Evolutionary conservation across 2,329 filamentous ascomycete genomes (phyloP).

Genomic region (Xylaria sp.): DNA sequence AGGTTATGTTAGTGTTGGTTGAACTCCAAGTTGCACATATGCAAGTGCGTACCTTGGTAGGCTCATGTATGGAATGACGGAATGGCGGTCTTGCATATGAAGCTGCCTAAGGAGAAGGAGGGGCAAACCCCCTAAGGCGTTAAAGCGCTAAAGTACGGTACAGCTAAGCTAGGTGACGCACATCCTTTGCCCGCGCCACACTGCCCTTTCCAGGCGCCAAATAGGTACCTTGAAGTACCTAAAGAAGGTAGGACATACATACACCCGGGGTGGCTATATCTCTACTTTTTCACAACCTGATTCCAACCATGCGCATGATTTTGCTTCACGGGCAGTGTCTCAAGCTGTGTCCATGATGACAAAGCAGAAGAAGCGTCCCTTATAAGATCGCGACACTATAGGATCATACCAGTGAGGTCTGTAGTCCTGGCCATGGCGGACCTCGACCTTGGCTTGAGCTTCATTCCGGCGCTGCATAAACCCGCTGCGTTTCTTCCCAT

Average conservation of each 20-base stretch:
- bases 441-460: conserved; percentile 65
- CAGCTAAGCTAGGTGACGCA: conserved; percentile 32
- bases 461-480: conserved; percentile 87
- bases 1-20: conserved; percentile 6
- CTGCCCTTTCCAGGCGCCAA: neutral
- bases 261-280: conserved; percentile 15
- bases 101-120: conserved; percentile 30
- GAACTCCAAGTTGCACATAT: conserved; percentile 16
- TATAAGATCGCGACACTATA: conserved; percentile 23
- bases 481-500: conserved; percentile 87
- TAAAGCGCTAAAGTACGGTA: neutral
- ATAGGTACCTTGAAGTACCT: neutral
- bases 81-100: conserved; percentile 18
- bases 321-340: conserved; percentile 4
- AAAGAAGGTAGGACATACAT: neutral
- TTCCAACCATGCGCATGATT: conserved; percentile 8
- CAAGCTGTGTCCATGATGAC: conserved; percentile 19
- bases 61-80: conserved; percentile 29
- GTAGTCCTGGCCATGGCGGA: conserved; percentile 60
- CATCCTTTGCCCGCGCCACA: conserved; percentile 34
- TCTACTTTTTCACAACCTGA: neutral
- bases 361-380: neutral
- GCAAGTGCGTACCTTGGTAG: conserved; percentile 28
- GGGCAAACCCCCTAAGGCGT: conserved; percentile 24
- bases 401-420: conserved; percentile 12